A percentile compares a stretch with the other conserved stretches of the same genome.
phyloP scores from a whole-genome alignment of 1,139 yeast species.

The Candida frijolesensis region DNA sequence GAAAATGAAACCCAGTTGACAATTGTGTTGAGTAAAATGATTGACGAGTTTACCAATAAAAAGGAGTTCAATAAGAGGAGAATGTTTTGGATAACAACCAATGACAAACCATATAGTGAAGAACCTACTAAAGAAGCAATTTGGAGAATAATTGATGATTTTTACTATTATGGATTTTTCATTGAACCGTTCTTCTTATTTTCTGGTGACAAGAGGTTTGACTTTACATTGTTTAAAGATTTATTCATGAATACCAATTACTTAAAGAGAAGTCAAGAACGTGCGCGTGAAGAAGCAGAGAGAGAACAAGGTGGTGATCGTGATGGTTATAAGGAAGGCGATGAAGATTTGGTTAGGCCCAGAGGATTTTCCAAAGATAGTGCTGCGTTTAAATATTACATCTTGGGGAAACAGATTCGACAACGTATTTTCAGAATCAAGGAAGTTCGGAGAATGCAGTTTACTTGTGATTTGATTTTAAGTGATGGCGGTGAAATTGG shows the following conservation, averaged over 20 bases:
- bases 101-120: slow-evolving; percentile 38
- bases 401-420: slow-evolving; percentile 22
- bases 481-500: slow-evolving; percentile 44
- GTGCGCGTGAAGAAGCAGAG: slow-evolving; percentile 3
- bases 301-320: slow-evolving; percentile 12
- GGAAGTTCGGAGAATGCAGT: slow-evolving; percentile 63
- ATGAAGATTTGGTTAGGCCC: slow-evolving; percentile 12
- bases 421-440: slow-evolving; percentile 54
- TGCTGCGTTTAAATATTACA: slow-evolving; percentile 12
- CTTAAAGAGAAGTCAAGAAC: slow-evolving; percentile 20
- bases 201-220: slow-evolving; percentile 36
- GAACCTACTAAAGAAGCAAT: slow-evolving; percentile 39
- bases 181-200: slow-evolving; percentile 67
- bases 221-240: slow-evolving; percentile 57
- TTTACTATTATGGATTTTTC: slow-evolving; percentile 50
- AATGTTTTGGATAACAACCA: slow-evolving; percentile 46
- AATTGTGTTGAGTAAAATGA: slow-evolving; percentile 31
- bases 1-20: slow-evolving; percentile 18
- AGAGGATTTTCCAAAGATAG: slow-evolving; percentile 15
- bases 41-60: slow-evolving; percentile 36
- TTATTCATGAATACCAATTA: slow-evolving; percentile 50
- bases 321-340: slow-evolving; percentile 13
- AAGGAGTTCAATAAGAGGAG: slow-evolving; percentile 37
- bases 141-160: slow-evolving; percentile 63
- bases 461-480: slow-evolving; percentile 55